Evolutionary conservation across 2,329 filamentous ascomycete genomes (phyloP), one percentile per base, ranked within the genome.

Genomic region (Hymenoscyphus occultus): DNA sequence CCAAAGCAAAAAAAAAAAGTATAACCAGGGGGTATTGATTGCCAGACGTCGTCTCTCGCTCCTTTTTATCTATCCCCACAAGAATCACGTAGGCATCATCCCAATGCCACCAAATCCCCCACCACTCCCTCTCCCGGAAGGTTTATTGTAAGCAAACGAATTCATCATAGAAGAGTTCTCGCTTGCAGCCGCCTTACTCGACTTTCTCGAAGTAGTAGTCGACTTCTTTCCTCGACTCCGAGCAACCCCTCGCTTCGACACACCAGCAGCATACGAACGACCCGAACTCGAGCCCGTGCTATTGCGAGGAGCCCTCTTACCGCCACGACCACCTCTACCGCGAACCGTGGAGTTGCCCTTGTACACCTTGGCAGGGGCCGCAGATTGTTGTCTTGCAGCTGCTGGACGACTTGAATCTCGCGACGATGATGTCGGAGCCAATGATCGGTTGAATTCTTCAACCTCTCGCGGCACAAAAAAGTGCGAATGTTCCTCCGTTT

Each of bases 1-100:
- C 54, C 54, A 32, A n/a, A 22, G 48, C 45, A 45, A 51, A 22
- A 28, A 22, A 56, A 56, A 57, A 12, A 31, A 35, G 28, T 35
- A 57, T 32, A 57, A 35, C 31, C 56, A n/a, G 56, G 42, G 48
- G 48, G 48, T 54, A 54, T 28, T 39, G 9, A 57, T 35, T 57
- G 56, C 56, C 56, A 57, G 35, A 39, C 35, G 56, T 28, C 14
- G 4, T 28, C 48, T 28, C 48, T n/a, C 42, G 13, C 40, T 42
- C 22, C 45, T 51, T 48, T 48, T 22, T 54, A 22, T 22, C 10
- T 28, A 12, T 22, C 48, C 10, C 14, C 56, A 57, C 14, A 57
- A 57, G 16, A 35, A 39, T 65, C 61, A 67, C 35, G 65, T 67
- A 56, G 65, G 65, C 65, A 67, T 67, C 63, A 59, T 61, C 10